Conservation (phyloP, 352 stramenopile genomes). For the Phytopythium mirpurense region DNA sequence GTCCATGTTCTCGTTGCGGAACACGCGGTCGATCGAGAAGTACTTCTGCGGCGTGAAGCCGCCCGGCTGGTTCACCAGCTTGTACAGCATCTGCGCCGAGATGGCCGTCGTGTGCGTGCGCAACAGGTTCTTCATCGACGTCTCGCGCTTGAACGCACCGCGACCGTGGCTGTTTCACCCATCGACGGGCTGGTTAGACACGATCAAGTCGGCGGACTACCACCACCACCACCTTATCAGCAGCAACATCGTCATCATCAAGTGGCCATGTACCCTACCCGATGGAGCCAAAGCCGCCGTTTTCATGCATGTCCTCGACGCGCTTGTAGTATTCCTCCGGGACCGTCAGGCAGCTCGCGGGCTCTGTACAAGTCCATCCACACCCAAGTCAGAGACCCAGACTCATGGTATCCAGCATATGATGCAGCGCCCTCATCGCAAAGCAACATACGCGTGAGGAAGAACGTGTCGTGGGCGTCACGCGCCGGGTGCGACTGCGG, state of each 20-base stretch:
- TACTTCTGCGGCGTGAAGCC: conserved; percentile 98
- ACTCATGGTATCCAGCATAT: conserved; percentile 1
- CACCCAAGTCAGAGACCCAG: background rate
- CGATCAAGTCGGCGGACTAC: too few relatives aligned
- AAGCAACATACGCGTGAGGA: conserved; percentile 88
- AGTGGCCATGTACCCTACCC: conserved; percentile 65
- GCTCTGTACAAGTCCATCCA: conserved; percentile 29
- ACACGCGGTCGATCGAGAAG: conserved; percentile 99
- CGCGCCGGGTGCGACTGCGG: conserved; percentile 98
- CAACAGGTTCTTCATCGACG: conserved; percentile 99
- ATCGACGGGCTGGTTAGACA: too few relatives aligned
- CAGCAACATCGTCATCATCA: background rate
- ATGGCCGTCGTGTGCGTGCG: conserved; percentile 99
- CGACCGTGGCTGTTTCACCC: conserved; percentile 72
- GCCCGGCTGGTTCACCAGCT: conserved; percentile 91
- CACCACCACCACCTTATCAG: too few relatives aligned
- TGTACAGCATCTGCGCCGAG: conserved; percentile 99
- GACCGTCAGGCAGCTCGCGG: conserved; percentile 74
- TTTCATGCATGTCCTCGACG: conserved; percentile 98
- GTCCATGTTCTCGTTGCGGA: conserved; percentile 99
- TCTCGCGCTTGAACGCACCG: conserved; percentile 90
- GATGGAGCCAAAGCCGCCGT: conserved; percentile 95
- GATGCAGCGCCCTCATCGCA: background rate
- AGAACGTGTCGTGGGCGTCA: conserved; percentile 99
- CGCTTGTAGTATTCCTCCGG: conserved; percentile 99